Evolutionary conservation across 2,329 filamentous ascomycete genomes (phyloP), one percentile per base, ranked within the genome.

Genomic region (Diaporthe destruens): DNA sequence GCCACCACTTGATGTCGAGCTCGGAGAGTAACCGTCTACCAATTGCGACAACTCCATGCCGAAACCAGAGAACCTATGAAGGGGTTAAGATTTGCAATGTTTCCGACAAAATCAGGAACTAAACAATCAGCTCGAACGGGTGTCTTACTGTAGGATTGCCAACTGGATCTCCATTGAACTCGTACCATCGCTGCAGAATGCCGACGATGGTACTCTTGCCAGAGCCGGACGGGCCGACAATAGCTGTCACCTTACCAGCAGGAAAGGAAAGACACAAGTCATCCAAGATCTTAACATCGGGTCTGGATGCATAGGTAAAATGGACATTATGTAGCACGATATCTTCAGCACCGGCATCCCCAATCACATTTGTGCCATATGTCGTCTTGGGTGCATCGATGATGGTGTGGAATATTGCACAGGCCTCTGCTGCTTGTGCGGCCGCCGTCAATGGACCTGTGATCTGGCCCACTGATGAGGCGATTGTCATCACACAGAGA

Each of bases 201-300:
- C 90, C 90, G 0, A 94, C 89, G 32, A 94, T 89, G 0, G 94
- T 97, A 63, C 92, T 94, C 81, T 97, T 97, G 3, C 94, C 94
- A 6, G 92, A 94, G 0, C 93, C 91, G 0, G 94, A 97, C 12
- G 94, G 89, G 2, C 94, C 94, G 12, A 95, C 92, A 29, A 97
- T 87, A 0, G 94, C 94, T 0, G 93, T 93, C 63, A 92, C 91
- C 68, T 93, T 92, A 0, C 94, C 93, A 0, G 92, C 92, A 16
- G 82, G 83, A 75, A 89, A 87, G 42, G 82, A 84, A 61, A 89
- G 81, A 73, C 84, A 87, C 63, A 89, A 80, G 39, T 87, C 80
- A 29, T 85, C 86, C 23, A 89, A 80, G 51, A 89, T 85, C 70
- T 88, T 83, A 66, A 63, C 83, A 81, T 25, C 86, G 80, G 72